Conservation (phyloP, 768 basidiomycete genomes). For the Clitopilus hobsonii region DNA sequence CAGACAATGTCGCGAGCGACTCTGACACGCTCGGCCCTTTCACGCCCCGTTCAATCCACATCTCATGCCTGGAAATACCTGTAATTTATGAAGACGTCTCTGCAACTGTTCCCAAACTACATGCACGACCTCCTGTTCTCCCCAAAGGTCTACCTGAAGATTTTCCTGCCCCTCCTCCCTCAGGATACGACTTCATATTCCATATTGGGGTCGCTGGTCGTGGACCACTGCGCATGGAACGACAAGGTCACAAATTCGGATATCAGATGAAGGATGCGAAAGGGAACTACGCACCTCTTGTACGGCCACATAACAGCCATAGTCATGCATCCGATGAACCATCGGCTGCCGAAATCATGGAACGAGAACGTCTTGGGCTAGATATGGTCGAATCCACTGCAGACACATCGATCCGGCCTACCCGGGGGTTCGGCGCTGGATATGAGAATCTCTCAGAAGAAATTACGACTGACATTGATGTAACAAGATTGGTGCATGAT, state of each 20-base stretch:
- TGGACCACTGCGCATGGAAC: conserved; percentile 60
- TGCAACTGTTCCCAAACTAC: conserved; percentile 49
- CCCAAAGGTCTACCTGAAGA: conserved; percentile 27
- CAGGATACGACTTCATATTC: conserved; percentile 65
- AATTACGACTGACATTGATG: conserved; percentile 56
- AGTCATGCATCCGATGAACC: conserved; percentile 31
- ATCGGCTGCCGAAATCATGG: conserved; percentile 29
- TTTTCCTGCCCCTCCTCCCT: conserved; percentile 34
- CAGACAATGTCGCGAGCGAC: conserved; percentile 28
- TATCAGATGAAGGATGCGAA: conserved; percentile 66
- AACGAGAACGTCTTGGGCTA: conserved; percentile 32
- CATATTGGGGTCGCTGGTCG: conserved; percentile 67
- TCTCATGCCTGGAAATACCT: conserved; percentile 55
- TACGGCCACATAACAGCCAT: conserved; percentile 36
- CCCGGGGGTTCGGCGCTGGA: conserved; percentile 39
- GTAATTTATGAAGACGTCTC: conserved; percentile 57
- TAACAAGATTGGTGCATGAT: conserved; percentile 50
- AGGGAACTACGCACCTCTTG: conserved; percentile 50
- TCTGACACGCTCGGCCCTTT: conserved; percentile 7
- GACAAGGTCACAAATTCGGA: conserved; percentile 60
- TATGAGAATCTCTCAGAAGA: conserved; percentile 55
- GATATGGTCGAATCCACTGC: conserved; percentile 30
- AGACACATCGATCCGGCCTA: conserved; percentile 31
- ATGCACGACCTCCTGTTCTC: conserved; percentile 54
- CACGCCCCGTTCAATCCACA: conserved; percentile 42